Evolutionary conservation across 2,329 filamentous ascomycete species (phyloP).

Genomic region (Magnaporthales sp.): DNA sequence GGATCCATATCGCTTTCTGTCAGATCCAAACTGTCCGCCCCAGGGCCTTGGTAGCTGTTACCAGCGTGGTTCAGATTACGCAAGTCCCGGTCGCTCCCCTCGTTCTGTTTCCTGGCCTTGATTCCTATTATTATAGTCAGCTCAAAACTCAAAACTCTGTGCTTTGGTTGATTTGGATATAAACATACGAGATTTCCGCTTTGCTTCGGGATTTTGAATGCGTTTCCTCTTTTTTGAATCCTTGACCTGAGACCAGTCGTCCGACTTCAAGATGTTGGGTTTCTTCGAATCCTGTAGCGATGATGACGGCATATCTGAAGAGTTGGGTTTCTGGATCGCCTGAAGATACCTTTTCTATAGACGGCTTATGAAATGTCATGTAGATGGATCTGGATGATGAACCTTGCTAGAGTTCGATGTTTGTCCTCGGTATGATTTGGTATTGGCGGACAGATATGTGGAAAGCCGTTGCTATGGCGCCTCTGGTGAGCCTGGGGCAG

Average conservation of each 20-base stretch:
- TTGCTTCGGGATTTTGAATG: conserved; percentile 68
- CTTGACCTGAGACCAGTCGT: conserved; percentile 62
- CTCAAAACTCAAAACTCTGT: background rate
- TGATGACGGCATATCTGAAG: background rate
- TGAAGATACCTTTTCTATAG: background rate
- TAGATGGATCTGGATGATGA: background rate
- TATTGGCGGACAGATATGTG: background rate
- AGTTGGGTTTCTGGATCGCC: background rate
- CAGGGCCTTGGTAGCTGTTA: conserved; percentile 47
- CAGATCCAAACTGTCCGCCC: conserved; percentile 48
- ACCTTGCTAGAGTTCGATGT: too few relatives aligned
- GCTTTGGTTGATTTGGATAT: background rate
- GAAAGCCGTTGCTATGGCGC: background rate
- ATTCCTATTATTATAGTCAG: conserved; percentile 41
- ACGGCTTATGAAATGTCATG: too few relatives aligned
- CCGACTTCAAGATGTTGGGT: conserved; percentile 12
- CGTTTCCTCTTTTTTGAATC: conserved; percentile 64
- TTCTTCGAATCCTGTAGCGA: background rate
- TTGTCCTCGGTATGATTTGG: too few relatives aligned
- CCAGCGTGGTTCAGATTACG: conserved; percentile 56
- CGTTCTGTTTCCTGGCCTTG: conserved; percentile 58
- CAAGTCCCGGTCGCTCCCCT: conserved; percentile 53
- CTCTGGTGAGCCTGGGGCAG: background rate
- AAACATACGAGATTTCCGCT: conserved; percentile 64
- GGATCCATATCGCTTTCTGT: conserved; percentile 37